Percentiles rank a stretch among this genome's conserved stretches.
Evolutionary conservation across 768 basidiomycete species (phyloP).

Genomic region (Kwoniella pini): DNA sequence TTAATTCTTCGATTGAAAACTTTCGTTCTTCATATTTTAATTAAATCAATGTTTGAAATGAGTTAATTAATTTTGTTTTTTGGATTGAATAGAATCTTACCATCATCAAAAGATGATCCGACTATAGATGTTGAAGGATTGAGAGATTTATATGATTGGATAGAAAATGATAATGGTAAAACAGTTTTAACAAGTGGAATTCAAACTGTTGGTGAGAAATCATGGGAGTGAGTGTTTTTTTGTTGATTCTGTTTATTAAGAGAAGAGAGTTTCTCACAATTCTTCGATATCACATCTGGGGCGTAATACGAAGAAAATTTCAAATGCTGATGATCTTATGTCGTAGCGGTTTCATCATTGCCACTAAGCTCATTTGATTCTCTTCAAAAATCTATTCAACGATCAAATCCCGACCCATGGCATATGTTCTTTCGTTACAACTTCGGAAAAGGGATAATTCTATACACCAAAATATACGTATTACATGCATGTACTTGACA

Average conservation of each 20-base stretch:
- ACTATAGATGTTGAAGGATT: slow-evolving; percentile 29
- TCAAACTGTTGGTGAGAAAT: slow-evolving; percentile 46
- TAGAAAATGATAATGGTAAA: slow-evolving; percentile 41
- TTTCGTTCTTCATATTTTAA: not conserved
- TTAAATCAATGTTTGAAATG: not conserved
- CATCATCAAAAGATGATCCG: slow-evolving; percentile 21
- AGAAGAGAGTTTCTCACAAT: too few species aligned
- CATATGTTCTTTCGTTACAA: too few species aligned
- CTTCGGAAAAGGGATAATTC: too few species aligned
- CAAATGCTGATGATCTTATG: slow-evolving; percentile 9
- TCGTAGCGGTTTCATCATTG: slow-evolving; percentile 35
- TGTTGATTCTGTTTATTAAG: too few species aligned
- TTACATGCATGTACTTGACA: too few species aligned
- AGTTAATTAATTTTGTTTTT: too few species aligned
- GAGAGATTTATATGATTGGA: slow-evolving; percentile 45
- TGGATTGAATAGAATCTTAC: slow-evolving; percentile 28
- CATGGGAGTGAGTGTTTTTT: slow-evolving; percentile 46
- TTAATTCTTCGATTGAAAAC: not conserved
- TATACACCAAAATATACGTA: too few species aligned
- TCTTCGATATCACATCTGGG: not conserved
- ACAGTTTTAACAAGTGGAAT: slow-evolving; percentile 40
- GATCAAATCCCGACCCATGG: too few species aligned
- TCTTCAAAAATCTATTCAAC: too few species aligned
- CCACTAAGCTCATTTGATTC: slow-evolving; percentile 41
- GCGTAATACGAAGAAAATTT: not conserved